Evolutionary conservation across 345 rosid genomes (phyloP).

Genomic region (Laguncularia racemosa): DNA sequence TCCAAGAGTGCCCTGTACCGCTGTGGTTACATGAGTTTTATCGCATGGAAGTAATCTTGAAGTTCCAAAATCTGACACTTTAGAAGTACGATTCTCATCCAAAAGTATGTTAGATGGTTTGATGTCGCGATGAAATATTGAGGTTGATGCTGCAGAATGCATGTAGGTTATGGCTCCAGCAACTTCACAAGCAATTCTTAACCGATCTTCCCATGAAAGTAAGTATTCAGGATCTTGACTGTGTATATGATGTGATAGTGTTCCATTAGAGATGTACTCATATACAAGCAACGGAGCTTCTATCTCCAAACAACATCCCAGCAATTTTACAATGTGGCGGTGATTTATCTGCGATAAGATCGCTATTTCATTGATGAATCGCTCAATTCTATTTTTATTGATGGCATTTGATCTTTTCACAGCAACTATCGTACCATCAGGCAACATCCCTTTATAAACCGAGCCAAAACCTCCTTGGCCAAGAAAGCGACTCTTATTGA

Average conservation of each 20-base stretch:
- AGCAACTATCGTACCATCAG: conserved; percentile 21
- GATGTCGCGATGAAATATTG: conserved; percentile 27
- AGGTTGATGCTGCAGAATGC: conserved; percentile 23
- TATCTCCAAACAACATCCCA: conserved; percentile 18
- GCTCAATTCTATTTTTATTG: conserved; percentile 11
- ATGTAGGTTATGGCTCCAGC: conserved; percentile 21
- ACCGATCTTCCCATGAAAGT: conserved; percentile 19
- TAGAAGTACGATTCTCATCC: conserved; percentile 10
- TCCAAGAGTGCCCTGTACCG: conserved; percentile 14
- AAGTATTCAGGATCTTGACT: not conserved
- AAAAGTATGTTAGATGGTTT: conserved; percentile 26
- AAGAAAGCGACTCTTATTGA: conserved; percentile 13
- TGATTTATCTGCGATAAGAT: conserved; percentile 24
- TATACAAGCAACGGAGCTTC: conserved; percentile 17
- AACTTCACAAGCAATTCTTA: conserved; percentile 23
- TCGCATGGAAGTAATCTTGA: conserved; percentile 8
- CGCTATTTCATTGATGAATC: conserved; percentile 22
- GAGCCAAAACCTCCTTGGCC: conserved; percentile 25
- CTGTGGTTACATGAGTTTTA: conserved; percentile 16
- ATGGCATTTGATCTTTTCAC: conserved; percentile 13
- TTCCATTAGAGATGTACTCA: conserved; percentile 20
- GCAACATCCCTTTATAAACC: conserved; percentile 18
- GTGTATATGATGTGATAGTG: conserved; percentile 15
- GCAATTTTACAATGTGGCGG: conserved; percentile 19
- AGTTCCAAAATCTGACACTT: conserved; percentile 15